These are phyloP conservation scores for Dunaliella primolecta DNA, from an alignment of 139 green algal genomes.

Conservation along the genomic window DNA sequence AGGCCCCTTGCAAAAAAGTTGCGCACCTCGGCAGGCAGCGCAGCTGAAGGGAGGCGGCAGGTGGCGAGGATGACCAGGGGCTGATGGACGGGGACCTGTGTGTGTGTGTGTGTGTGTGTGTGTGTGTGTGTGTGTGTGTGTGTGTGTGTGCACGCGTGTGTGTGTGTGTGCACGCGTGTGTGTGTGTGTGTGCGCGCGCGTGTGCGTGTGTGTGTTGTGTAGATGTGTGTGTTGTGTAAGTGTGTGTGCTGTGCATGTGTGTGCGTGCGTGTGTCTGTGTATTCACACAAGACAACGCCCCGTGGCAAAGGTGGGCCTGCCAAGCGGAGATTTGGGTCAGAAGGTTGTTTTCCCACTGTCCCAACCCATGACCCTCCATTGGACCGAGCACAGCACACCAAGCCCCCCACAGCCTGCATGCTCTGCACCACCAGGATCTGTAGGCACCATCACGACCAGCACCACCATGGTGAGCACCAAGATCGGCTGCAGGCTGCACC, in stretches of 20 bases:
- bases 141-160: background rate
- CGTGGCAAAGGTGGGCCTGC: no score
- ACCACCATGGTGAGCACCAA: no score
- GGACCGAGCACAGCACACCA: no score
- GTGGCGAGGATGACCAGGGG: background rate
- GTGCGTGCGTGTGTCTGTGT: background rate
- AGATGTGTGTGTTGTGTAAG: background rate
- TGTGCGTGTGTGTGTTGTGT: background rate
- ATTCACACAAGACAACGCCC: no score
- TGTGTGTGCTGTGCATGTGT: conserved; percentile 2
- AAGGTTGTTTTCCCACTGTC: no score
- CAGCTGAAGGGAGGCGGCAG: background rate
- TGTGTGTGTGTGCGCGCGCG: background rate
- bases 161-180: conserved; percentile 1
- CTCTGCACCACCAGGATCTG: no score
- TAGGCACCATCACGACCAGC: no score
- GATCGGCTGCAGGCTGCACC: no score
- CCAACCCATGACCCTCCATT: no score
- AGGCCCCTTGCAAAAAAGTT: background rate
- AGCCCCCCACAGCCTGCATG: no score
- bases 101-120: background rate
- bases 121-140: conserved; percentile 9
- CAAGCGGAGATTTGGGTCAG: no score
- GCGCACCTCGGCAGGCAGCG: background rate
- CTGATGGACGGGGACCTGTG: background rate